Percentiles rank a stretch among this genome's conserved stretches.
phyloP scores from a whole-genome alignment of 306 rosid species.

The Phaseolus lunatus region DNA sequence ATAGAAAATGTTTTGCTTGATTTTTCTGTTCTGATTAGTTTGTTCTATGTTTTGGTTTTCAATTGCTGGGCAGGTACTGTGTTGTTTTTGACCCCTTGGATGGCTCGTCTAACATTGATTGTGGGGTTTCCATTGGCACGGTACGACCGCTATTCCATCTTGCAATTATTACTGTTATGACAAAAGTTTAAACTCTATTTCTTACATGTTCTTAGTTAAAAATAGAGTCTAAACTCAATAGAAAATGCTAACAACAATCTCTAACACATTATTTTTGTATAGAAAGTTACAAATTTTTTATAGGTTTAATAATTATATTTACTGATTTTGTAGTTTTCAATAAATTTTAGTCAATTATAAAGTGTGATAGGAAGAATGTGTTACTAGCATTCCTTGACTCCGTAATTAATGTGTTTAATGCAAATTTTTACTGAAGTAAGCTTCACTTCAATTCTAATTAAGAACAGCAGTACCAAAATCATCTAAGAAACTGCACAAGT shows the following conservation, averaged over 20 bases:
- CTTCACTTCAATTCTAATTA: background rate
- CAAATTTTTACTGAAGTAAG: background rate
- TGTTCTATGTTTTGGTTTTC: background rate
- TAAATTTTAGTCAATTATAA: too few species aligned
- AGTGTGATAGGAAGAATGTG: too few species aligned
- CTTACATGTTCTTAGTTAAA: background rate
- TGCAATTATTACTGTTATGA: background rate
- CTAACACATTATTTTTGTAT: too few species aligned
- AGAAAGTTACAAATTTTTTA: too few species aligned
- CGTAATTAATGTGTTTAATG: too few species aligned
- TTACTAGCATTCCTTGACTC: background rate
- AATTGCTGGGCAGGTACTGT: constrained; percentile 65
- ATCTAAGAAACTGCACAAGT: background rate
- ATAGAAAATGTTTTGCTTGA: background rate
- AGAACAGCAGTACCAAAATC: background rate
- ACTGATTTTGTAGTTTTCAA: too few species aligned
- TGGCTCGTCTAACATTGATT: constrained; percentile 78
- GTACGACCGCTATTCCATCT: constrained; percentile 51
- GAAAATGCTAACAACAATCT: too few species aligned
- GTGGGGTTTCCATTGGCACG: constrained; percentile 98
- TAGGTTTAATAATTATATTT: too few species aligned
- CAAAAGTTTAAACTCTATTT: background rate
- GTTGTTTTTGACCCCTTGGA: constrained; percentile 88
- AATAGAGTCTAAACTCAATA: background rate
- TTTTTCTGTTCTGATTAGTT: background rate